Percentiles rank a stretch among this genome's conserved stretches.
Conservation (phyloP, 2,329 filamentous ascomycete species). For the Zymoseptoria ardabiliae region DNA sequence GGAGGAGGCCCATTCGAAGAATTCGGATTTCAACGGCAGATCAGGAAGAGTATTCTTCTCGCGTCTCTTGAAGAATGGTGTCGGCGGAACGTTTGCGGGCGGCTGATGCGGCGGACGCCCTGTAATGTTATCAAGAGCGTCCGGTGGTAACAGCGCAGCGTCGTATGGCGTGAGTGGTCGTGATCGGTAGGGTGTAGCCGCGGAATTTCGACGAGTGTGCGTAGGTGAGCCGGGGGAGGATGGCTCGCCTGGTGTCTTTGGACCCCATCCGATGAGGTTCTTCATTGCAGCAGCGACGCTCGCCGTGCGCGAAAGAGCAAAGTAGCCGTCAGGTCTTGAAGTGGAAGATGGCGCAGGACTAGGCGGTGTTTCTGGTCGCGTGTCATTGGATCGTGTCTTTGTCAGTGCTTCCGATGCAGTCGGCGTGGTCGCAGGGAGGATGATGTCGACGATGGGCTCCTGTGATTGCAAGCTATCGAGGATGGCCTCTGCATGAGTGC, state of each 20-base stretch:
- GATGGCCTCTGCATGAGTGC: constrained; percentile 59
- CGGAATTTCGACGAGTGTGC: constrained; percentile 19
- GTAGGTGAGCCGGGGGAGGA: constrained; percentile 22
- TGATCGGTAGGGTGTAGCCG: constrained; percentile 32
- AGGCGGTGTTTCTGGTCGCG: constrained; percentile 37
- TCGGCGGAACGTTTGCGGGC: constrained; percentile 68
- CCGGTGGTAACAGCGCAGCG: constrained; percentile 50
- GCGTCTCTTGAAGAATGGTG: constrained; percentile 63
- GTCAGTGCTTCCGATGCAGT: constrained; percentile 17
- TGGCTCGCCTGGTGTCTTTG: constrained; percentile 19
- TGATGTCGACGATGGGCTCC: constrained; percentile 28
- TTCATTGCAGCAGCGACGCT: constrained; percentile 59
- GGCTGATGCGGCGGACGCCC: constrained; percentile 51
- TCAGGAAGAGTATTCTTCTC: constrained; percentile 51
- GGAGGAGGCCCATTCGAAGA: constrained; percentile 90
- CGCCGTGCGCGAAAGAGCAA: constrained; percentile 56
- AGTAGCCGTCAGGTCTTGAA: constrained; percentile 51
- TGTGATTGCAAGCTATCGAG: constrained; percentile 55
- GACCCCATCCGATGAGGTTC: constrained; percentile 45
- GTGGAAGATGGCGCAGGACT: constrained; percentile 41
- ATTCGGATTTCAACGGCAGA: constrained; percentile 73
- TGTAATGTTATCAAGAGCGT: constrained; percentile 58
- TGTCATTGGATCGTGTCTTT: constrained; percentile 39
- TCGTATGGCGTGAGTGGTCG: constrained; percentile 34
- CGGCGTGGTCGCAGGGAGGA: constrained; percentile 1